Percentiles rank a stretch among this genome's conserved stretches.
These are phyloP conservation scores for Nicotiana benthamiana DNA, from an alignment of 257 asterid species.

Conservation along the genomic window DNA sequence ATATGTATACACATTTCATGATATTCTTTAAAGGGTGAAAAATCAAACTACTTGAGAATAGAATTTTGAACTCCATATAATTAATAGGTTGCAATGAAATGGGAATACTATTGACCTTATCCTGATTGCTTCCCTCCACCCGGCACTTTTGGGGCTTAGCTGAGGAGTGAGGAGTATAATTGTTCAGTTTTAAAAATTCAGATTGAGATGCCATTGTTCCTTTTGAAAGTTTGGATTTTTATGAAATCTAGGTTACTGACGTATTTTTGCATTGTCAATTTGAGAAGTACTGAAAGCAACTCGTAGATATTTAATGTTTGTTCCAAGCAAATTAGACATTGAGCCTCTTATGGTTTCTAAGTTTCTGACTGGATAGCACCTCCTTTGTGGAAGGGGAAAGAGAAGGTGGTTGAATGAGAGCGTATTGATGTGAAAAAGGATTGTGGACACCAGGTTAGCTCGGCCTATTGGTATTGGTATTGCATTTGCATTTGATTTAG, in stretches of 20 bases:
- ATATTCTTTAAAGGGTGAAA: not conserved
- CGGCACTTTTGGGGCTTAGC: too few relatives aligned
- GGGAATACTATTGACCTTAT: not conserved
- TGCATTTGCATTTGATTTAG: not conserved
- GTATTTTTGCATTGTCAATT: not conserved
- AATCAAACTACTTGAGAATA: not conserved
- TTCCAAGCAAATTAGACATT: not conserved
- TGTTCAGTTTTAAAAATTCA: not conserved
- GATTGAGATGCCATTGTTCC: not conserved
- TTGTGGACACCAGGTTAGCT: not conserved
- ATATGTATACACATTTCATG: not conserved
- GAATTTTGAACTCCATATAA: not conserved
- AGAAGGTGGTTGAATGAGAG: not conserved
- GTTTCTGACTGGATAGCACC: not conserved
- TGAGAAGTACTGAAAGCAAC: not conserved
- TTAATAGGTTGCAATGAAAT: not conserved
- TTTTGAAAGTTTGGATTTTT: not conserved
- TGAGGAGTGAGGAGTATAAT: not conserved
- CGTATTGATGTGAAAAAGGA: too few relatives aligned
- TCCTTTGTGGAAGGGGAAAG: not conserved
- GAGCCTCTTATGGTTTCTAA: not conserved
- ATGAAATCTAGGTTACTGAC: not conserved
- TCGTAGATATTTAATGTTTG: not conserved
- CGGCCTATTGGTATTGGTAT: not conserved
- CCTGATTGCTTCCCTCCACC: too few relatives aligned